phyloP scores from a whole-genome alignment of 495 filamentous ascomycete genomes.

The Penicillium herquei region DNA sequence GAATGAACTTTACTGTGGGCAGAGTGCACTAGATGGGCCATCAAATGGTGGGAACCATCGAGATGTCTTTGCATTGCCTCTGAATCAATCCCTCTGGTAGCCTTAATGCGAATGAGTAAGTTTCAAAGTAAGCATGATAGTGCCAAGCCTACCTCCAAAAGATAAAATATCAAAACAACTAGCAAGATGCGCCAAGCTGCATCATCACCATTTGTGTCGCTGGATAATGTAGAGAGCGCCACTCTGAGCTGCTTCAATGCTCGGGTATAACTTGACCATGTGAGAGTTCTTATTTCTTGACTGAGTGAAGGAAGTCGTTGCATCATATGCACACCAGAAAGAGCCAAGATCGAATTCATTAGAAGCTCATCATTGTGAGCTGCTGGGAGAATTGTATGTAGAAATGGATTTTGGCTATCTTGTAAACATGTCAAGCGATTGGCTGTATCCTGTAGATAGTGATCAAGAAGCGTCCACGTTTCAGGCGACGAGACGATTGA shows the following conservation, averaged over 20 bases:
- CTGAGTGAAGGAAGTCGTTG: slow-evolving; percentile 9
- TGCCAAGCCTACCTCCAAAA: slow-evolving; percentile 13
- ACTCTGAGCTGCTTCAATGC: slow-evolving; percentile 17
- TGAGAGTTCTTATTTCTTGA: slow-evolving; percentile 9
- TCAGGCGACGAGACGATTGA: slow-evolving; percentile 4
- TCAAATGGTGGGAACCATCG: slow-evolving; percentile 17
- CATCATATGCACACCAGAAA: slow-evolving; percentile 17
- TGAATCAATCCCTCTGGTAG: slow-evolving; percentile 15
- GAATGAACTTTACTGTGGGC: neutral
- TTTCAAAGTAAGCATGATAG: neutral
- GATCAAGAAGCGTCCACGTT: slow-evolving; percentile 18
- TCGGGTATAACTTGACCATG: slow-evolving; percentile 14
- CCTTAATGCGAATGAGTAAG: slow-evolving; percentile 11
- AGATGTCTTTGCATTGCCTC: slow-evolving; percentile 20
- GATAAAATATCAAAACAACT: slow-evolving; percentile 20
- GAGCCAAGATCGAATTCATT: slow-evolving; percentile 20
- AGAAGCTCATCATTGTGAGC: slow-evolving; percentile 18
- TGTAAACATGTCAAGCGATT: slow-evolving; percentile 14
- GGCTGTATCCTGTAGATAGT: slow-evolving; percentile 17
- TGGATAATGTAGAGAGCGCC: slow-evolving; percentile 3
- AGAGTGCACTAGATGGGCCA: slow-evolving; percentile 12
- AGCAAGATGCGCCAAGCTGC: slow-evolving; percentile 13
- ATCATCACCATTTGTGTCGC: slow-evolving; percentile 3
- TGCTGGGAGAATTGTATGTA: slow-evolving; percentile 16
- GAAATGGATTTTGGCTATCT: slow-evolving; percentile 18